phyloP scores from a whole-genome alignment of 345 rosid genomes.

The Sonneratia alba region DNA sequence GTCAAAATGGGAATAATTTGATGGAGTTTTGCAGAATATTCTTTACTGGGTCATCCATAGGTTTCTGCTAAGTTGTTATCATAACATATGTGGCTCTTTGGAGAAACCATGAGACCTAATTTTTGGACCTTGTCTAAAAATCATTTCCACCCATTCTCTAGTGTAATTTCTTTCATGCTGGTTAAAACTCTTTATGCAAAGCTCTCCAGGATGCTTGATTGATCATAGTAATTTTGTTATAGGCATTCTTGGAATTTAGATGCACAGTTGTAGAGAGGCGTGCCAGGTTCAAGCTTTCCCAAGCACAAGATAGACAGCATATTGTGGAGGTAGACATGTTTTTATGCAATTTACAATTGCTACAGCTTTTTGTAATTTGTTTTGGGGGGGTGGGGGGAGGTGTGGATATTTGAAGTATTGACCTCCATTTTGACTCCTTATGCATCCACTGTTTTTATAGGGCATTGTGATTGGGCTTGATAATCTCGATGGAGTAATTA shows the following conservation, averaged over 20 bases:
- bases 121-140: background rate
- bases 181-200: background rate
- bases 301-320: conserved; percentile 72
- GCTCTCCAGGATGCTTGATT: background rate
- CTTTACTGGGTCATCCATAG: background rate
- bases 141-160: background rate
- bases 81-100: background rate
- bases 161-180: background rate
- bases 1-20: background rate
- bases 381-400: background rate
- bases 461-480: conserved; percentile 83
- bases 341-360: conserved; percentile 2
- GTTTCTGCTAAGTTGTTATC: background rate
- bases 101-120: background rate
- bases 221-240: conserved; percentile 5
- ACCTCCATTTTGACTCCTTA: background rate
- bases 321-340: conserved; percentile 61
- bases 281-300: conserved; percentile 71
- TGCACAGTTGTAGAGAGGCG: conserved; percentile 92
- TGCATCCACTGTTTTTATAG: conserved; percentile 19
- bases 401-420: background rate
- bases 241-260: conserved; percentile 91
- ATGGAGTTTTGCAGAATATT: background rate
- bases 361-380: background rate
- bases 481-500: conserved; percentile 64